Conservation (phyloP, 345 rosid species). For the Nasturtium officinale region DNA sequence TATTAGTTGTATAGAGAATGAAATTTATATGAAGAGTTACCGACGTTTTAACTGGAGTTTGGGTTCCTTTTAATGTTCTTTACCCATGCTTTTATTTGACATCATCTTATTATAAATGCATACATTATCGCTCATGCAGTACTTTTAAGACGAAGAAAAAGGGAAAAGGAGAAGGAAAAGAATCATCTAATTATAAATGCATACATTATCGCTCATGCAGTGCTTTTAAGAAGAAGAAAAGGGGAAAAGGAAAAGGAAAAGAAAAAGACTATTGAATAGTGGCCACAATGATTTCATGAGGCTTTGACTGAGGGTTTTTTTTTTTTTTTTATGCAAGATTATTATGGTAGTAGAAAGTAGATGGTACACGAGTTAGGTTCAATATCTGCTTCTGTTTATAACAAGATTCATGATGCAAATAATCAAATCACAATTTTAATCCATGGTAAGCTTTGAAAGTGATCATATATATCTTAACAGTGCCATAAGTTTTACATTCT, state of each 20-base stretch:
- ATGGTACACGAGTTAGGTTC: constrained; percentile 8
- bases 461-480: background rate
- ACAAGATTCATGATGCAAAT: too few species aligned
- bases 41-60: background rate
- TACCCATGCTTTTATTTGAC: background rate
- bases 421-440: background rate
- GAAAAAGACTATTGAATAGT: too few species aligned
- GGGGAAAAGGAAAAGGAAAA: constrained; percentile 5
- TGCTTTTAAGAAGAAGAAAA: constrained; percentile 3
- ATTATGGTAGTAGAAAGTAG: background rate
- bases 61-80: background rate
- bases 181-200: too few species aligned
- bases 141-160: constrained; percentile 6
- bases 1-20: constrained; percentile 21
- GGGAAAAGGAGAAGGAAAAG: constrained; percentile 5
- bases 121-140: background rate
- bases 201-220: background rate
- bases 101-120: background rate
- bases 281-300: constrained; percentile 13
- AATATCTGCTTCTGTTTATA: background rate
- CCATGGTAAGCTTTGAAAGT: background rate
- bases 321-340: too few species aligned
- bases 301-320: constrained; percentile 17
- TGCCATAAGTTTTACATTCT: background rate
- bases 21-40: background rate